These are phyloP conservation scores for Exophiala oligosperma DNA, from an alignment of 2,329 filamentous ascomycete species.

Conservation along the genomic window DNA sequence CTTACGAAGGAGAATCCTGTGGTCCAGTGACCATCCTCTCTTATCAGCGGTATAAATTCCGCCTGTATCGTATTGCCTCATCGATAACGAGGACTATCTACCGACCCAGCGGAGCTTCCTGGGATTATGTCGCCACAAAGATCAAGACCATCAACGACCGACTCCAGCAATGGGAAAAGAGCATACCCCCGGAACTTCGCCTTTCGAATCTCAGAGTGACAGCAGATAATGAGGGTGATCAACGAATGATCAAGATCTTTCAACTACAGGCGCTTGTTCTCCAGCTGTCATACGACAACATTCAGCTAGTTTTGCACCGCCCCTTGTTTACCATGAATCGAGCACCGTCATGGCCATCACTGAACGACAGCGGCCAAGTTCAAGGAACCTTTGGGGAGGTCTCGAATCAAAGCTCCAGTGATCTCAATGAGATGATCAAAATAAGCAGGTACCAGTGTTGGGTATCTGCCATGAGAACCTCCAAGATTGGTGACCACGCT, in stretches of 20 bases:
- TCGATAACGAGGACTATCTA: slow-evolving; percentile 23
- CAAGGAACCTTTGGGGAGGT: neutral
- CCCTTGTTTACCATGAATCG: slow-evolving; percentile 37
- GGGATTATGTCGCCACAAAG: slow-evolving; percentile 9
- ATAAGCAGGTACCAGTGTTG: slow-evolving; percentile 23
- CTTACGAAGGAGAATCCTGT: slow-evolving; percentile 15
- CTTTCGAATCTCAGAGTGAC: slow-evolving; percentile 10
- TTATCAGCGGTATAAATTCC: slow-evolving; percentile 23
- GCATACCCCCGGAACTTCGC: slow-evolving; percentile 19
- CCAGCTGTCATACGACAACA: slow-evolving; percentile 46
- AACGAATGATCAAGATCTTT: slow-evolving; percentile 12
- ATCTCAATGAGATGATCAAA: slow-evolving; percentile 15
- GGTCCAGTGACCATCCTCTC: slow-evolving; percentile 23
- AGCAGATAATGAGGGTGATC: neutral
- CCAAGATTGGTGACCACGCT: slow-evolving; percentile 32
- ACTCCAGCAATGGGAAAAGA: slow-evolving; percentile 17
- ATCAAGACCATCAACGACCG: slow-evolving; percentile 18
- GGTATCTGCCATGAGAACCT: slow-evolving; percentile 42
- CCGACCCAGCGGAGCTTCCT: slow-evolving; percentile 11
- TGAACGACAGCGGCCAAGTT: neutral
- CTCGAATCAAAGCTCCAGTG: neutral
- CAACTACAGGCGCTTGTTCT: slow-evolving; percentile 41
- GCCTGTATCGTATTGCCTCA: slow-evolving; percentile 24
- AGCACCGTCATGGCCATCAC: slow-evolving; percentile 8
- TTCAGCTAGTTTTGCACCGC: slow-evolving; percentile 45